phyloP scores from a whole-genome alignment of 208 protist genomes.

The Herpetomonas muscarum region DNA sequence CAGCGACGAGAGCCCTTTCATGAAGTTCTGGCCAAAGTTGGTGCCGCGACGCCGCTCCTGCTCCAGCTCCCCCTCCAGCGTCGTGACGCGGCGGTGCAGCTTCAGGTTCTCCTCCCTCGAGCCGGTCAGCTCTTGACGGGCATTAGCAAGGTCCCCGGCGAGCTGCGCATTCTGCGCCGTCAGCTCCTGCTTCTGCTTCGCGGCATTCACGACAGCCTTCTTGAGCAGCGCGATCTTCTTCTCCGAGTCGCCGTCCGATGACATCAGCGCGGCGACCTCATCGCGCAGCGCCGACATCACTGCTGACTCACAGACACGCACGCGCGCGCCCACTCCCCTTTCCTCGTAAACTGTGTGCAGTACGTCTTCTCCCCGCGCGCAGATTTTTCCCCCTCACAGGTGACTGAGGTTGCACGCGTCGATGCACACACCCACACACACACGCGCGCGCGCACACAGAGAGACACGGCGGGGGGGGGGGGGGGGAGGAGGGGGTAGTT shows the following conservation, averaged over 20 bases:
- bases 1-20: conserved; percentile 72
- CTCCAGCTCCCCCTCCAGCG: conserved; percentile 41
- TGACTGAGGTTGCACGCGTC: too few species aligned
- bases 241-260: conserved; percentile 57
- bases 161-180: conserved; percentile 49
- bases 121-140: conserved; percentile 32
- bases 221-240: conserved; percentile 83
- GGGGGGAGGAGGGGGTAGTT: too few species aligned
- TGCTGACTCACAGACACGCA: too few species aligned
- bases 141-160: conserved; percentile 38
- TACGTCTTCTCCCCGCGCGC: too few species aligned
- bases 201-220: conserved; percentile 74
- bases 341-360: too few species aligned
- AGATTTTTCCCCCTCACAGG: too few species aligned
- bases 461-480: too few species aligned
- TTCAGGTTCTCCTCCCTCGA: conserved; percentile 39
- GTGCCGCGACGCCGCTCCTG: conserved; percentile 34
- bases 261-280: conserved; percentile 71
- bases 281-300: too few species aligned
- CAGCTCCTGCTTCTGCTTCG: conserved; percentile 77
- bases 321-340: too few species aligned
- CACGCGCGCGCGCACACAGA: too few species aligned
- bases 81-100: conserved; percentile 41
- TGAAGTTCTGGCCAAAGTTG: conserved; percentile 54
- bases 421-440: too few species aligned